Evolutionary conservation across 2,329 filamentous ascomycete genomes (phyloP).

Genomic region (Aspergillus fischeri): DNA sequence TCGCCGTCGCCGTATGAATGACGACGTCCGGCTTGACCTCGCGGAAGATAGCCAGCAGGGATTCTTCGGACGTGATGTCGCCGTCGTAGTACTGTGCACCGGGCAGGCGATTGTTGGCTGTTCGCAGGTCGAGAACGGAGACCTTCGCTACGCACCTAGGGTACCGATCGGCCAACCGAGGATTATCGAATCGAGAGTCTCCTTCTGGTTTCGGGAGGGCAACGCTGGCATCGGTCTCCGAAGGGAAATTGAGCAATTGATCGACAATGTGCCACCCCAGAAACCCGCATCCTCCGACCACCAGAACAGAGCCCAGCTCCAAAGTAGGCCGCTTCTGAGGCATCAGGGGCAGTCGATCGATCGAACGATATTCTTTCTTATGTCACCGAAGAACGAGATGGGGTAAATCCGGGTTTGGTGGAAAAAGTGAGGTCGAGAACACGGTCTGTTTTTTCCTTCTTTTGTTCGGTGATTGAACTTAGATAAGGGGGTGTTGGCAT

Average conservation of each 20-base stretch:
- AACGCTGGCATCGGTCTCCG: conserved; percentile 39
- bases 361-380: neutral
- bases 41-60: conserved; percentile 60
- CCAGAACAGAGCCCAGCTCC: conserved; percentile 65
- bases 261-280: conserved; percentile 78
- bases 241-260: conserved; percentile 61
- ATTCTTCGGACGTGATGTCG: conserved; percentile 67
- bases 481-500: neutral
- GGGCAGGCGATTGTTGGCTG: conserved; percentile 61
- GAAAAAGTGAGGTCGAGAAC: neutral
- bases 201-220: conserved; percentile 32
- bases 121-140: conserved; percentile 68
- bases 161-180: conserved; percentile 36
- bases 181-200: conserved; percentile 36
- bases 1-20: conserved; percentile 82
- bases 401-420: neutral
- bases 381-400: neutral
- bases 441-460: too few species aligned
- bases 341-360: conserved; percentile 19
- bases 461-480: neutral
- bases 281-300: conserved; percentile 81
- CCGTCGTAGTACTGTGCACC: conserved; percentile 67
- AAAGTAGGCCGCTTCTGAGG: conserved; percentile 29
- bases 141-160: conserved; percentile 50
- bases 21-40: conserved; percentile 73